A percentile compares a stretch with the other conserved stretches of the same genome.
Conservation (phyloP, 139 green algal species). For the Haematococcus sp. region DNA sequence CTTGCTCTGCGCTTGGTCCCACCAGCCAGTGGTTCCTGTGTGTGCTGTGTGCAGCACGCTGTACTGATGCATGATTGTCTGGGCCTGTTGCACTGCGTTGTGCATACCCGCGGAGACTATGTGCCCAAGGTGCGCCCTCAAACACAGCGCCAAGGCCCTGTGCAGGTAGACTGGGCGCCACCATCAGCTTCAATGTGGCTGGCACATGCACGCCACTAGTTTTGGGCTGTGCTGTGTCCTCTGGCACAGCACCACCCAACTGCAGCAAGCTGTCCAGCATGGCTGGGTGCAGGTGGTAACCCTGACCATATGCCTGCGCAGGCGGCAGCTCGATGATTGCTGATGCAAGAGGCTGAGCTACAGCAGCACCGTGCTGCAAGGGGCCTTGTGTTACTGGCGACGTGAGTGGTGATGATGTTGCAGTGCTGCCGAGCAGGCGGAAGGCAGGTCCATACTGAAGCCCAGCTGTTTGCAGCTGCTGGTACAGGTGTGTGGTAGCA, state of each 20-base stretch:
- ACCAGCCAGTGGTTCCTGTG: slow-evolving; percentile 40
- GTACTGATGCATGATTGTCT: no score
- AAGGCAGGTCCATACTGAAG: slow-evolving; percentile 72
- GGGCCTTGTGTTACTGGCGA: no score
- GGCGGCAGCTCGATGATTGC: no score
- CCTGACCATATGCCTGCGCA: background rate
- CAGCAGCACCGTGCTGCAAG: no score
- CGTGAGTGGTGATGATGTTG: no score
- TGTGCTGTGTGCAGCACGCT: background rate
- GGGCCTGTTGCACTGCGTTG: no score
- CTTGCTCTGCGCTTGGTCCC: background rate
- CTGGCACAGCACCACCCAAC: slow-evolving; percentile 52
- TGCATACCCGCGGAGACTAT: no score
- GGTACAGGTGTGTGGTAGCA: slow-evolving; percentile 37
- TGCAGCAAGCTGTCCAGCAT: slow-evolving; percentile 52
- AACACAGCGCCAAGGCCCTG: no score
- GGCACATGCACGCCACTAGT: slow-evolving; percentile 42
- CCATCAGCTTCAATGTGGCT: slow-evolving; percentile 27
- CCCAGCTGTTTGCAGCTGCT: slow-evolving; percentile 40
- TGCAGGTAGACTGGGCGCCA: no score
- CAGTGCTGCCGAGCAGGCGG: slow-evolving; percentile 23
- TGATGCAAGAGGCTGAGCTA: no score
- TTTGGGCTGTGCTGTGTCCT: background rate
- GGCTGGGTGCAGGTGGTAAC: slow-evolving; percentile 41
- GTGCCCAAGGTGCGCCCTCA: no score